Conservation (phyloP, 2,329 filamentous ascomycete genomes). For the Trichoderma koningii region DNA sequence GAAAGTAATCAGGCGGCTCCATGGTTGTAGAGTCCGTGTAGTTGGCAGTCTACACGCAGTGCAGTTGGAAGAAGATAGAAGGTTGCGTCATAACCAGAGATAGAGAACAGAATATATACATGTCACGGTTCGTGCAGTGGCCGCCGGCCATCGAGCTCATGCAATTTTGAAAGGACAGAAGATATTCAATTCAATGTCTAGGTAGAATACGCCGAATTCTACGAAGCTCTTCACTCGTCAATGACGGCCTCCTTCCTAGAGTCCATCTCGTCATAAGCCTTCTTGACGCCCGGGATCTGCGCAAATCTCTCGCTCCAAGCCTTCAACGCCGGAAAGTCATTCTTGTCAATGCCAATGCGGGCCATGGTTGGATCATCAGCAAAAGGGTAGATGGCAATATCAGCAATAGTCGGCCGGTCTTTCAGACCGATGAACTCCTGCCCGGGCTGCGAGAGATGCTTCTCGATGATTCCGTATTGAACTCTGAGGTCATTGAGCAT, state of each 20-base stretch:
- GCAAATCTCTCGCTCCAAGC: slow-evolving; percentile 27
- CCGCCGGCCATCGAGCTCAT: not conserved
- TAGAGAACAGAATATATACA: not conserved
- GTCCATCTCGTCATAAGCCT: slow-evolving; percentile 24
- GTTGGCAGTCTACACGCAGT: not conserved
- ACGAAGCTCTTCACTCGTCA: not conserved
- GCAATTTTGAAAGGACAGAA: too few relatives aligned
- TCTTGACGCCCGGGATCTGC: slow-evolving; percentile 17
- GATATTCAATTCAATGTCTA: not conserved
- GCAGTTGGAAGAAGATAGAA: not conserved
- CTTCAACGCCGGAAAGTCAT: slow-evolving; percentile 24
- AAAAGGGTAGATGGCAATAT: slow-evolving; percentile 28
- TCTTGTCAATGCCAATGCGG: slow-evolving; percentile 20
- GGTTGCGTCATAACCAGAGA: fast-evolving
- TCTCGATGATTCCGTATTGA: slow-evolving; percentile 21
- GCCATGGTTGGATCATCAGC: slow-evolving; percentile 25
- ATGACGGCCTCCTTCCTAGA: slow-evolving; percentile 11
- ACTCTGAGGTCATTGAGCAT: slow-evolving; percentile 13
- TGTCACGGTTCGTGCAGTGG: too few relatives aligned
- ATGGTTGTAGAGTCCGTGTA: not conserved
- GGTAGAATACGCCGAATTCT: not conserved
- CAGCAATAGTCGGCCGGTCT: slow-evolving; percentile 27
- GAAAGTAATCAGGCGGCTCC: not conserved
- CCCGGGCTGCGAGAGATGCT: slow-evolving; percentile 24
- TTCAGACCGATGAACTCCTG: slow-evolving; percentile 26